Conservation (phyloP, 306 rosid genomes). For the Cicer pinnatifidum region DNA sequence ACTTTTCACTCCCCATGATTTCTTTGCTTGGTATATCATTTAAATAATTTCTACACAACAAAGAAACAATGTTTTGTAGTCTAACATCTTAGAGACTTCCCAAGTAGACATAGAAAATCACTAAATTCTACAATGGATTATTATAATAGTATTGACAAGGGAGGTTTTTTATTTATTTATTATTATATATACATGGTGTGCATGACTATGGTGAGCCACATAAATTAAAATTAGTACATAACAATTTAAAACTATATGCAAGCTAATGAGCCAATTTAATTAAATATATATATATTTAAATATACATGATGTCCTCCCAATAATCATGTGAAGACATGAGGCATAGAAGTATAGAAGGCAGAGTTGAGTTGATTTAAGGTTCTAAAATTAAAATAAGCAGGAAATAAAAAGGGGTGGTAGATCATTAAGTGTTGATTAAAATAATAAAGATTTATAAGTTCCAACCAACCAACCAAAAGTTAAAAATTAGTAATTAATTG, state of each 20-base stretch:
- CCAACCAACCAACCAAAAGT: conserved; percentile 55
- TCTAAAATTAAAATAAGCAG: conserved; percentile 38
- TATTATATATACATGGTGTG: conserved; percentile 44
- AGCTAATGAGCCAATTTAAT: neutral
- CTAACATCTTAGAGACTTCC: conserved; percentile 6
- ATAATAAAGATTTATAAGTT: conserved; percentile 47
- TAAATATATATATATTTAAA: conserved; percentile 18
- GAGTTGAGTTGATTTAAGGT: conserved; percentile 31
- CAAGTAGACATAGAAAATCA: conserved; percentile 25
- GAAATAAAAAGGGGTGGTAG: conserved; percentile 22
- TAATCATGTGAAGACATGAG: conserved; percentile 44
- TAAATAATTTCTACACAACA: neutral
- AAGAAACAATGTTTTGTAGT: conserved; percentile 7
- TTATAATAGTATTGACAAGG: conserved; percentile 29
- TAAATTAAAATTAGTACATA: no score
- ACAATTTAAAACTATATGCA: no score
- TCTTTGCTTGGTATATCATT: neutral
- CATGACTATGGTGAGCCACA: conserved; percentile 47
- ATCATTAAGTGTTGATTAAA: conserved; percentile 41
- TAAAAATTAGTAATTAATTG: conserved; percentile 45
- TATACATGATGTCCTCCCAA: conserved; percentile 45
- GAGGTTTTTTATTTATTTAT: neutral
- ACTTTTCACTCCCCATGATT: conserved; percentile 30
- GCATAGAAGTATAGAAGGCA: conserved; percentile 37
- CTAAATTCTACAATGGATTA: conserved; percentile 36